Base-by-base conservation (phyloP, 1,284 basidiomycete genomes). In the Ustilago loliicola region DNA sequence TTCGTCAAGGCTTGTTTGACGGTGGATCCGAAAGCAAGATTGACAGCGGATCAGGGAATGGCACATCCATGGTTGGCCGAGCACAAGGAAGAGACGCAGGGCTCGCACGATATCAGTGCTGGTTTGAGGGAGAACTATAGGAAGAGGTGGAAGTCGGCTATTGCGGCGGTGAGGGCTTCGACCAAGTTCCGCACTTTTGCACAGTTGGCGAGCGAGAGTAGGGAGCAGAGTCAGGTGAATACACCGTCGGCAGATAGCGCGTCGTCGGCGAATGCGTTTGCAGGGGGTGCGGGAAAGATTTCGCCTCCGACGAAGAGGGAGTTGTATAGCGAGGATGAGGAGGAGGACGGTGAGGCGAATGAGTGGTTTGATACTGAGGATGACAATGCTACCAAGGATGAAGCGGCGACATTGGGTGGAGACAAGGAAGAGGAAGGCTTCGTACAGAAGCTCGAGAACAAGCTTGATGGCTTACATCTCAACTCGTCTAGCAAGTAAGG, bases 1-100 rank as follows among this genome's bases (percentile, higher is more conserved):
- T 98, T 98, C 84, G 93, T 98, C 84, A 90, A 89, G 77, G 85
- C 88, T 0, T 88, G 97, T 30, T 89, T 98, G 9, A 90, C 91
- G 54, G 90, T 93, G 1, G 91, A 96, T 79, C 93, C 95, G 0
- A 81, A 87, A 0, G 87, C 90, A 69, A 90, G 96, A 29, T 91
- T 91, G 2, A 93, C 93, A 0, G 94, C 94, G 0, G 89, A 88
- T 3, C 88, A 94, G 79, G 95, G 94, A 0, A 87, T 92, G n/a
- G 80, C 88, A 23, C 90, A 94, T 84, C 88, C 89, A 2, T 85
- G 84, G 84, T 68, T 86, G 51, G 61, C 63, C n/a, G 75, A 80
- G 25, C 64, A 74, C 57, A 65, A 53, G 10, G 64, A 53, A 54
- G 77, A 71, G 34, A 68, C 71, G 15, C 67, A 72, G 40, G 75